Percentiles rank a stretch among this genome's conserved stretches.
These are phyloP conservation scores for Theileria sp. DNA, from an alignment of 169 alveolate species.

Conservation along the genomic window DNA sequence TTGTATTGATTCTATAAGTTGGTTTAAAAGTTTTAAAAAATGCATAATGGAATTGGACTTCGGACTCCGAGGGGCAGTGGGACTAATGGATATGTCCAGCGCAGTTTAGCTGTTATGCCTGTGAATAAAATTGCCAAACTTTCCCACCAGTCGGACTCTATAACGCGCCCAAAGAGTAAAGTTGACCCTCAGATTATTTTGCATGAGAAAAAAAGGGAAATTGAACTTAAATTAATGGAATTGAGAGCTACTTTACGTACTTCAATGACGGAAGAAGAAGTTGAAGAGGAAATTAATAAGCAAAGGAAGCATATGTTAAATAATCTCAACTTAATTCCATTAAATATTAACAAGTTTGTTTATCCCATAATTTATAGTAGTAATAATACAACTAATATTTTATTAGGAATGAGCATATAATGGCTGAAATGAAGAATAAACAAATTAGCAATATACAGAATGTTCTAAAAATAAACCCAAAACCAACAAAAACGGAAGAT, in stretches of 20 bases:
- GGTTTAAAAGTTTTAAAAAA: constrained; percentile 1
- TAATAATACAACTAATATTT: not conserved
- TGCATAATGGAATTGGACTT: constrained; percentile 77
- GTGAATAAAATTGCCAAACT: constrained; percentile 23
- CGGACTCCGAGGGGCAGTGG: constrained; percentile 81
- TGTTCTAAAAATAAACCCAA: constrained; percentile 8
- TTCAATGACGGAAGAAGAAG: constrained; percentile 33
- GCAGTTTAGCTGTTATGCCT: constrained; percentile 70
- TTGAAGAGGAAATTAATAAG: constrained; percentile 31
- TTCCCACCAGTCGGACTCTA: constrained; percentile 16
- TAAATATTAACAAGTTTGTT: not conserved
- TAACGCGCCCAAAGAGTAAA: constrained; percentile 51
- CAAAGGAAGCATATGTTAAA: constrained; percentile 36
- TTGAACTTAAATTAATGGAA: constrained; percentile 53
- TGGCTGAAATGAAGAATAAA: constrained; percentile 9
- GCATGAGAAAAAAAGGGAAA: constrained; percentile 50
- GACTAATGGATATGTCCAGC: constrained; percentile 77
- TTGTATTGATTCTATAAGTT: not conserved
- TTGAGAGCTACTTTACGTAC: constrained; percentile 30
- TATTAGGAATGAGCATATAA: not conserved
- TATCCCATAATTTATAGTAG: not conserved
- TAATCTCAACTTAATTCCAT: not conserved
- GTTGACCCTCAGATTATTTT: constrained; percentile 38
- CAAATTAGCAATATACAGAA: constrained; percentile 1
- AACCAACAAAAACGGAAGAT: not conserved